Conservation (phyloP, 106 monocot species). For the Dendrobium chrysotoxum region DNA sequence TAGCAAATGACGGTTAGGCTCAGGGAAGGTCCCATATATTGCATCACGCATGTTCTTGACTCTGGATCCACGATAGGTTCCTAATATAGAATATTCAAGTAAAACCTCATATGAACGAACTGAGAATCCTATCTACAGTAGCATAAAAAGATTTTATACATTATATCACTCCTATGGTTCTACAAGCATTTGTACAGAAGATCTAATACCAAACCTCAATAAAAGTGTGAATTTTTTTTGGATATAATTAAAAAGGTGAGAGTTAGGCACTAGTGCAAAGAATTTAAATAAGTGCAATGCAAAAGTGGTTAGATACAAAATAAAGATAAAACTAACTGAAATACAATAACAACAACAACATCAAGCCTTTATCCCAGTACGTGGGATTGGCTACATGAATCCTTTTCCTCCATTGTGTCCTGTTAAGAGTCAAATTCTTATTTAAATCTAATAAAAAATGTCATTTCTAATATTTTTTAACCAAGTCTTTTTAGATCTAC, state of each 20-base stretch:
- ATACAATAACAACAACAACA: not conserved
- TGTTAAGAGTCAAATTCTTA: too few relatives aligned
- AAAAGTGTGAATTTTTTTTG: not conserved
- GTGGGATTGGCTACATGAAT: too few relatives aligned
- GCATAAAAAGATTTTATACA: not conserved
- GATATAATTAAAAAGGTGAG: not conserved
- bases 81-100: conserved; percentile 27
- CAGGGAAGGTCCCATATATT: conserved; percentile 75
- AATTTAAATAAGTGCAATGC: not conserved
- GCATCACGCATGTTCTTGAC: conserved; percentile 46
- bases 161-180: not conserved
- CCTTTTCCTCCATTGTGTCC: too few relatives aligned
- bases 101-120: not conserved
- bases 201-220: not conserved
- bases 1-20: conserved; percentile 73
- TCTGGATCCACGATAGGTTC: conserved; percentile 51
- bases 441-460: too few relatives aligned
- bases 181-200: not conserved
- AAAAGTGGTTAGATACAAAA: not conserved
- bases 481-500: too few relatives aligned
- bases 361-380: too few relatives aligned
- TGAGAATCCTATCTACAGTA: not conserved
- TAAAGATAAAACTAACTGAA: not conserved
- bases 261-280: not conserved
- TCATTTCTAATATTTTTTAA: too few relatives aligned